These are phyloP conservation scores for Globisporangium recalcitrans DNA, from an alignment of 352 stramenopile genomes.

Conservation along the genomic window DNA sequence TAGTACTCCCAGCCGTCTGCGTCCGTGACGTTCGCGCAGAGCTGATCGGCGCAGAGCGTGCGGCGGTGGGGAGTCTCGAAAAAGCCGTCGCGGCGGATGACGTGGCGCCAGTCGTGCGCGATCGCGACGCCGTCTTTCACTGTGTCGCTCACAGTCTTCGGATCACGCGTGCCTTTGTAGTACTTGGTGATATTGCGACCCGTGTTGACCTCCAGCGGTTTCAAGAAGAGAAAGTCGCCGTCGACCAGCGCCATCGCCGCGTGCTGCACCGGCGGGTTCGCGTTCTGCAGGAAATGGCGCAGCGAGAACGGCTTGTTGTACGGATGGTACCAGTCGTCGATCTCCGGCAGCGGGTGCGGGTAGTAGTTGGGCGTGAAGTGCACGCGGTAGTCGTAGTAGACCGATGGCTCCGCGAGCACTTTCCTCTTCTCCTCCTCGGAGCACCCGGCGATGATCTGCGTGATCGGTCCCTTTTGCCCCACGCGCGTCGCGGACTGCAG, in stretches of 20 bases:
- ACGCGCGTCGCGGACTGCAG: conserved; percentile 21
- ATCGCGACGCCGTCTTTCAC: conserved; percentile 37
- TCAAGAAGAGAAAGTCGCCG: conserved; percentile 20
- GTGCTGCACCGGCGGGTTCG: conserved; percentile 21
- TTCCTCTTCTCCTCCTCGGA: conserved; percentile 7
- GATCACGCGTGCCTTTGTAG: conserved; percentile 27
- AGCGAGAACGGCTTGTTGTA: conserved; percentile 30
- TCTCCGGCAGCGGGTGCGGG: conserved; percentile 16
- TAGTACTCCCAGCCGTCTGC: conserved; percentile 39
- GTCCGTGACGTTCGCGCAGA: conserved; percentile 24
- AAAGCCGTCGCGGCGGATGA: conserved; percentile 38
- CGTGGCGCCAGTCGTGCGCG: conserved; percentile 41
- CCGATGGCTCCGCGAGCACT: conserved; percentile 12
- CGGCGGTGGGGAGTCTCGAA: conserved; percentile 6
- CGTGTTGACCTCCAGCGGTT: conserved; percentile 29
- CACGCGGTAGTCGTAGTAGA: conserved; percentile 27
- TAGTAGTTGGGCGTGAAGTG: conserved; percentile 24
- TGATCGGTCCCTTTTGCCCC: conserved; percentile 25
- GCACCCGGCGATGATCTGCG: conserved; percentile 27
- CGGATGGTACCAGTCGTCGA: conserved; percentile 23
- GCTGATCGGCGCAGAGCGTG: conserved; percentile 26
- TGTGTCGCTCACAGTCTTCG: conserved; percentile 28
- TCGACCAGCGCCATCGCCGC: conserved; percentile 24
- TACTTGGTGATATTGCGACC: conserved; percentile 34
- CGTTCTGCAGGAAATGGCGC: conserved; percentile 23